Conservation (phyloP, 306 rosid species). For the Crotalaria pallida region DNA sequence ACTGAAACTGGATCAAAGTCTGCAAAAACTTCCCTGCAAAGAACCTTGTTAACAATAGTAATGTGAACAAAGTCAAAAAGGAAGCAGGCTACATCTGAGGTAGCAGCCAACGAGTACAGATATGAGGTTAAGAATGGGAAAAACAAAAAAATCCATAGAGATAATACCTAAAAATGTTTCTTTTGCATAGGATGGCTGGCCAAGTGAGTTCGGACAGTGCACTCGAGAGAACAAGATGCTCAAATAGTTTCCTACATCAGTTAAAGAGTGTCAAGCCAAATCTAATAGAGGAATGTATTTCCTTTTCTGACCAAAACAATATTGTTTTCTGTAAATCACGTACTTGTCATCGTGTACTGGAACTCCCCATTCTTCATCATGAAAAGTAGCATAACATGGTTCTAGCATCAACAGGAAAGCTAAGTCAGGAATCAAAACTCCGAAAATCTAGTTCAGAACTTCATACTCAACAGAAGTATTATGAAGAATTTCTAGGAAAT, state of each 20-base stretch:
- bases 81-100: not conserved
- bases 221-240: constrained; percentile 69
- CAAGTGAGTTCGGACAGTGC: constrained; percentile 74
- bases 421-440: constrained; percentile 23
- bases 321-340: constrained; percentile 24
- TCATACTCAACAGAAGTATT: not conserved
- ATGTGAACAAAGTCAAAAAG: not conserved
- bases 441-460: constrained; percentile 5
- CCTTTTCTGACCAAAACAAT: not conserved
- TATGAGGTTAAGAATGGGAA: not conserved
- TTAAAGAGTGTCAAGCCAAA: constrained; percentile 28
- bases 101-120: not conserved
- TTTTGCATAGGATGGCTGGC: constrained; percentile 73
- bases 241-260: constrained; percentile 63
- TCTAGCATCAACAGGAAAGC: constrained; percentile 40
- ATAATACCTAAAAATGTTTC: constrained; percentile 63
- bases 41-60: constrained; percentile 26
- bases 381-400: constrained; percentile 57
- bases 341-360: constrained; percentile 83
- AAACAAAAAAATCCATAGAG: not conserved
- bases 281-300: not conserved
- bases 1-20: constrained; percentile 60
- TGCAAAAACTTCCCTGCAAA: constrained; percentile 71
- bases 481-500: not conserved
- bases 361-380: constrained; percentile 85